Evolutionary conservation across 805 yeast species (phyloP), one percentile per base, ranked within the genome.

Genomic region (Suhomyces faveliae): DNA sequence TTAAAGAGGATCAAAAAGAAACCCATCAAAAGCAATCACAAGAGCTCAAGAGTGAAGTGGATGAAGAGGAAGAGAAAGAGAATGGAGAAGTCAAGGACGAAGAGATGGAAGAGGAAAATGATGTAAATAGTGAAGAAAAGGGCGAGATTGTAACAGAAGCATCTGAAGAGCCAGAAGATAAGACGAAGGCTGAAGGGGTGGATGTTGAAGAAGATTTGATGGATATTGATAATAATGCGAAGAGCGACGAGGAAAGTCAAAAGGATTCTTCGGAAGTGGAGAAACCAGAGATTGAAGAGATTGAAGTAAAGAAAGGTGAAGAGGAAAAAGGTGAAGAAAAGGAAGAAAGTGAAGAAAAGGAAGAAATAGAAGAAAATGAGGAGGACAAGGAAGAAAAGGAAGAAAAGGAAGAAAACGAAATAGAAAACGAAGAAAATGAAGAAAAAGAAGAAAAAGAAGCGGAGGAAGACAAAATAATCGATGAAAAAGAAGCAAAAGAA

Each of bases 91-190:
- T 22, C 20, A 17, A 13, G n/a, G 39, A 10, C 5, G 37, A 25
- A 1, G 48, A 24, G 5, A 19, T 2, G n/a, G 35, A 13, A 21
- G 25, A 40, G 39, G 17, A 15, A 8, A 17, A 8, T 1, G 54
- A 47, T 33, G 44, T 37, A 15, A 49, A 38, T 25, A 47, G 10
- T n/a, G 42, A 42, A 10, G 29, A 43, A 23, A 23, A 46, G 13
- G 54, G 42, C 17, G 51, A 48, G 23, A 5, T 35, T 5, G 17
- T n/a, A 13, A 51, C 46, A 23, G 50, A 50, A 21, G 9, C 39
- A 4, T 22, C 11, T 37, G 35, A 29, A 10, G 20, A 21, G 5
- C 13, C 5, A 13, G 35, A 27, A 15, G 38, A 30, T 10, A 35
- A 38, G 12, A 15, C 17, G 7, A 37, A 35, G 5, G 42, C 11